phyloP scores from a whole-genome alignment of 2,329 filamentous ascomycete genomes.

The Fusarium longipes region DNA sequence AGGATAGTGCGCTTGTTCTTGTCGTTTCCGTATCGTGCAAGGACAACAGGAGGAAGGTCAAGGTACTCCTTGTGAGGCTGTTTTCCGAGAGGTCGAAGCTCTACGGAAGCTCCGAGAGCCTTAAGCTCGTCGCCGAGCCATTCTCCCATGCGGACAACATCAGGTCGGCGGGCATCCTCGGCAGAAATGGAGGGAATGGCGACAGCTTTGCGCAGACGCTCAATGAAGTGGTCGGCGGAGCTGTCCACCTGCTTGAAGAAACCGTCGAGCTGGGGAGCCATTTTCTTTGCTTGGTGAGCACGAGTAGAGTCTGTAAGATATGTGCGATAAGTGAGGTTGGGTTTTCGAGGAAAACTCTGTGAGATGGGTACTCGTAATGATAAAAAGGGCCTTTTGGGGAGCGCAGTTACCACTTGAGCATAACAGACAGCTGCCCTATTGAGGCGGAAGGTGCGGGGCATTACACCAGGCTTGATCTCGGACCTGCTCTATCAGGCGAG shows the following conservation, averaged over 20 bases:
- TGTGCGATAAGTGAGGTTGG: constrained; percentile 47
- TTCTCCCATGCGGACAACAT: constrained; percentile 97
- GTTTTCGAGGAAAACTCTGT: constrained; percentile 28
- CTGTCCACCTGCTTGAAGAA: constrained; percentile 94
- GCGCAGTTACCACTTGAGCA: constrained; percentile 38
- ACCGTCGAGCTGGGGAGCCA: constrained; percentile 89
- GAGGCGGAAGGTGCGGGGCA: constrained; percentile 60
- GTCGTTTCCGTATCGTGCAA: constrained; percentile 92
- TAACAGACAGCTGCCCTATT: constrained; percentile 47
- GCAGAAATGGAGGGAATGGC: constrained; percentile 96
- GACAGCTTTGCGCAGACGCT: constrained; percentile 89
- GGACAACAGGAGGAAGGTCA: constrained; percentile 90
- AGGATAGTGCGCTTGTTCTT: constrained; percentile 93
- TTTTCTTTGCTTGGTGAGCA: constrained; percentile 74
- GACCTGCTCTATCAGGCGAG: constrained; percentile 44
- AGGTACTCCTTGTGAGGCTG: constrained; percentile 92
- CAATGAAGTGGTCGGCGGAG: constrained; percentile 84
- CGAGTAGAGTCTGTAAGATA: constrained; percentile 67
- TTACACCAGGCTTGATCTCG: constrained; percentile 48
- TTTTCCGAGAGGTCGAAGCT: constrained; percentile 87
- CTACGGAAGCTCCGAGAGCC: constrained; percentile 84
- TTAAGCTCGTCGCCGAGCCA: constrained; percentile 88
- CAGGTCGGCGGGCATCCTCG: constrained; percentile 85
- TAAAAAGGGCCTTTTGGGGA: constrained; percentile 44
- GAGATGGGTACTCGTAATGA: constrained; percentile 36